Conservation (phyloP, 2,329 filamentous ascomycete genomes). For the Hysterium pulicare region DNA sequence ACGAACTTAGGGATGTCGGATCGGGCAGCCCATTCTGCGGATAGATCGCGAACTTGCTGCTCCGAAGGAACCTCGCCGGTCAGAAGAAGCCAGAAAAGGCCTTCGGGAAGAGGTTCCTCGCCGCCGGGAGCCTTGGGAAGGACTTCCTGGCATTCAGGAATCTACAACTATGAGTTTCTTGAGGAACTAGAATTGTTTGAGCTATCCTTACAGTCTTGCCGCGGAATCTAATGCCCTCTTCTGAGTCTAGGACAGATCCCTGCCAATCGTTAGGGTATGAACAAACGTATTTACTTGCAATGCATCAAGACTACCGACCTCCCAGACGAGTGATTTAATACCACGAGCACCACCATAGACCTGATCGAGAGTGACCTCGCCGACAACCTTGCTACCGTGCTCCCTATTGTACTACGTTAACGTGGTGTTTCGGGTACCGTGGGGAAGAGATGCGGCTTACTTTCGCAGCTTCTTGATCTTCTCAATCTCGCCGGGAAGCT, state of each 20-base stretch:
- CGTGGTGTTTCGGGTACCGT: constrained; percentile 11
- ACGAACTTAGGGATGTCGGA: constrained; percentile 97
- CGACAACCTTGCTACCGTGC: constrained; percentile 89
- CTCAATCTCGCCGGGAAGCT: constrained; percentile 93
- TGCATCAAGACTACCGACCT: constrained; percentile 50
- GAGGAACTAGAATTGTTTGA: constrained; percentile 2
- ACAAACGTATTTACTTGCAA: constrained; percentile 6
- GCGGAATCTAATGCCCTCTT: constrained; percentile 99
- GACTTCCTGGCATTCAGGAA: constrained; percentile 96
- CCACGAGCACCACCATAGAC: constrained; percentile 98
- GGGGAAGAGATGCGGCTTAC: constrained; percentile 52
- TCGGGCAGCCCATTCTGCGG: constrained; percentile 97
- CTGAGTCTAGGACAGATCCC: constrained; percentile 92
- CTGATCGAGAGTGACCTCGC: constrained; percentile 98
- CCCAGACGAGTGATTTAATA: constrained; percentile 98
- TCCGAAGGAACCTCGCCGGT: constrained; percentile 96
- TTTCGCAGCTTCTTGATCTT: constrained; percentile 99
- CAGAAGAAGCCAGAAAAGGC: constrained; percentile 99
- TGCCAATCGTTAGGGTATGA: constrained; percentile 26
- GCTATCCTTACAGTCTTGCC: constrained; percentile 71
- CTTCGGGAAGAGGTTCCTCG: constrained; percentile 95
- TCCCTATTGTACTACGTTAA: constrained; percentile 59
- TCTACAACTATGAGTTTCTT: constrained; percentile 47
- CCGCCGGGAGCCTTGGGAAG: constrained; percentile 96
- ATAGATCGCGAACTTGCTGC: constrained; percentile 97